These are phyloP conservation scores for Medicago ruthenica DNA, from an alignment of 306 rosid species.

Conservation along the genomic window DNA sequence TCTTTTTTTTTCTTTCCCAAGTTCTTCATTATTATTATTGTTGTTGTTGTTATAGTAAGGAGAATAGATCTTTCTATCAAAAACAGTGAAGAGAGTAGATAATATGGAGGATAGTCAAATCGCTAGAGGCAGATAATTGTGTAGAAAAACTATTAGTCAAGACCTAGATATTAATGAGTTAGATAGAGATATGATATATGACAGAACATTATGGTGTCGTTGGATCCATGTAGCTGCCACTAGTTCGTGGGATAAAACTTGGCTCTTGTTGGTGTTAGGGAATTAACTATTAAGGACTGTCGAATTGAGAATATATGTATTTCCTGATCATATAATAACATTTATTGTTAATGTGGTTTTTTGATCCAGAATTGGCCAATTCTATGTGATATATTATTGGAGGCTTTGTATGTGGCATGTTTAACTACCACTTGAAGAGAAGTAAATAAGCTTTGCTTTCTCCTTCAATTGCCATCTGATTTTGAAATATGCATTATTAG, in stretches of 20 bases:
- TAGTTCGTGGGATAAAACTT: background rate
- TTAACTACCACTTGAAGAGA: background rate
- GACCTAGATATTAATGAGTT: background rate
- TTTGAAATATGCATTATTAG: background rate
- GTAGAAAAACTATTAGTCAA: no score
- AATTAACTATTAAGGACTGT: constrained; percentile 1
- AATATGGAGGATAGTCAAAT: no score
- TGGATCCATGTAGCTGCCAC: background rate
- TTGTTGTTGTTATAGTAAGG: background rate
- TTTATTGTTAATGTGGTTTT: constrained; percentile 21
- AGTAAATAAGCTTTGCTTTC: background rate
- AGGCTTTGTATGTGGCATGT: background rate
- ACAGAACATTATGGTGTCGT: background rate
- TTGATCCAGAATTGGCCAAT: constrained; percentile 9
- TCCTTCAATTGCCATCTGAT: background rate
- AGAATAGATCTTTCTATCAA: no score
- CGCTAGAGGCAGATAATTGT: no score
- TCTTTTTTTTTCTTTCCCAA: background rate
- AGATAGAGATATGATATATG: background rate
- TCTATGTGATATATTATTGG: constrained; percentile 1
- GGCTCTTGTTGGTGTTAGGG: background rate
- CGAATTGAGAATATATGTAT: background rate
- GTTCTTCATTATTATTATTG: no score
- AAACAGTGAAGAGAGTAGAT: no score
- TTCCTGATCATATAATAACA: background rate